A percentile compares a stretch with the other conserved stretches of the same genome.
These are phyloP conservation scores for Dothidotthia symphoricarpi DNA, from an alignment of 2,329 filamentous ascomycete species.

Conservation along the genomic window DNA sequence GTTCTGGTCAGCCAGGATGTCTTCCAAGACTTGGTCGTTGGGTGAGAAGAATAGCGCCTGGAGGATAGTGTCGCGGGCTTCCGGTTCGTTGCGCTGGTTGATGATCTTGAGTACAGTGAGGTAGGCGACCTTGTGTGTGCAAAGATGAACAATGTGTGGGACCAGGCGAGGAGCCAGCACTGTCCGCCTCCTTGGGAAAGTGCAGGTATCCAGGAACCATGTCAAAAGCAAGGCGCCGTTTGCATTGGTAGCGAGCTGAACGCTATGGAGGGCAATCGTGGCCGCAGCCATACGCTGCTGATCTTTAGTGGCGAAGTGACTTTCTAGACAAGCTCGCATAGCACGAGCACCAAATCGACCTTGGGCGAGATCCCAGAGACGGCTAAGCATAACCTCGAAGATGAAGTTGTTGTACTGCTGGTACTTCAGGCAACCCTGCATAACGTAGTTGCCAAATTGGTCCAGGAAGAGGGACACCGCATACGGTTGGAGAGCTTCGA, in stretches of 20 bases:
- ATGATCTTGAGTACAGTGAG: constrained; percentile 96
- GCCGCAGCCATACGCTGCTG: constrained; percentile 94
- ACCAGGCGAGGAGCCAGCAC: constrained; percentile 90
- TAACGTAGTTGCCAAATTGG: constrained; percentile 97
- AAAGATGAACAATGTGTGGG: constrained; percentile 88
- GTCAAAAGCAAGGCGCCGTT: constrained; percentile 92
- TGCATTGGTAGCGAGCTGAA: constrained; percentile 91
- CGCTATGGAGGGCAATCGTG: constrained; percentile 92
- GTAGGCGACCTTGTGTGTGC: constrained; percentile 98
- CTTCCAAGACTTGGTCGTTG: constrained; percentile 81
- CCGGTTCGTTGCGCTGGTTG: constrained; percentile 92
- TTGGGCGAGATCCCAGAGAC: constrained; percentile 90
- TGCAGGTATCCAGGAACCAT: constrained; percentile 98
- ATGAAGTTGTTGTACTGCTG: constrained; percentile 92
- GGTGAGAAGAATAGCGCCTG: constrained; percentile 89
- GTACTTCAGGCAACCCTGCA: constrained; percentile 94
- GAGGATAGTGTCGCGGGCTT: constrained; percentile 85
- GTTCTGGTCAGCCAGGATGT: constrained; percentile 84
- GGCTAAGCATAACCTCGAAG: constrained; percentile 93
- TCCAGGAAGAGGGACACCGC: constrained; percentile 91
- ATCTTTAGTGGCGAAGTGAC: constrained; percentile 90
- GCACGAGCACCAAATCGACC: constrained; percentile 92
- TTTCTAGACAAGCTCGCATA: constrained; percentile 95
- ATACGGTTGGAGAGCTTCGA: constrained; percentile 79
- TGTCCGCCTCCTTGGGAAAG: constrained; percentile 84